Percentiles rank a stretch among this genome's conserved stretches.
These are phyloP conservation scores for Globisporangium iwayamae DNA, from an alignment of 352 stramenopile genomes.

Conservation along the genomic window DNA sequence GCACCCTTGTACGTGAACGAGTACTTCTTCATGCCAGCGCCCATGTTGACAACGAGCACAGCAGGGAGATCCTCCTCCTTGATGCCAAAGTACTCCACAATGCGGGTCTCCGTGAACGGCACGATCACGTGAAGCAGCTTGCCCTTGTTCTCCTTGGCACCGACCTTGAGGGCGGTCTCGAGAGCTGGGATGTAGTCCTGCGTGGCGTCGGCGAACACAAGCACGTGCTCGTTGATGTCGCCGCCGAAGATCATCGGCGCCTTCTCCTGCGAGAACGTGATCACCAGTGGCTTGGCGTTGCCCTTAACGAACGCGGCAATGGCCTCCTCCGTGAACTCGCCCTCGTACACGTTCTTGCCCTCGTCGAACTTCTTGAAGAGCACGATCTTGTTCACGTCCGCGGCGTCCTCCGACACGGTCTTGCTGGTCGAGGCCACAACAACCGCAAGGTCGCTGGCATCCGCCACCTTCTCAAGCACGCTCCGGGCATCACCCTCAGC, in stretches of 20 bases:
- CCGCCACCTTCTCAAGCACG: conserved; percentile 73
- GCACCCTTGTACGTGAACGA: conserved; percentile 68
- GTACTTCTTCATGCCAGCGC: conserved; percentile 92
- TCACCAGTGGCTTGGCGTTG: conserved; percentile 87
- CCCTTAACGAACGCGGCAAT: conserved; percentile 67
- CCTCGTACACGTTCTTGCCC: conserved; percentile 72
- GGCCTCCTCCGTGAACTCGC: conserved; percentile 63
- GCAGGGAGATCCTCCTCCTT: conserved; percentile 82
- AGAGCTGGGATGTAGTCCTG: conserved; percentile 64
- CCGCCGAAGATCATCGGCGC: conserved; percentile 90
- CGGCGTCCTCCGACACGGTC: conserved; percentile 53
- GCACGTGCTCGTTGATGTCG: conserved; percentile 82
- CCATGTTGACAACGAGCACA: conserved; percentile 90
- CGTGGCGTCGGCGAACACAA: conserved; percentile 79
- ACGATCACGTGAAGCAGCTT: conserved; percentile 90
- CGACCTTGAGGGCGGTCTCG: conserved; percentile 52
- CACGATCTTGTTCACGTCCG: conserved; percentile 60
- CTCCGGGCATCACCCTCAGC: conserved; percentile 65
- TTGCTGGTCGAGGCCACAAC: conserved; percentile 74
- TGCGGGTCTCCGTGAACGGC: conserved; percentile 81
- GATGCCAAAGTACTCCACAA: conserved; percentile 94
- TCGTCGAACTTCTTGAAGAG: conserved; percentile 89
- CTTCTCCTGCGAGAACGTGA: conserved; percentile 89
- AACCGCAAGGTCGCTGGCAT: conserved; percentile 68
- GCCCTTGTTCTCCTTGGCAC: conserved; percentile 79